A percentile compares a stretch with the other conserved stretches of the same genome.
phyloP scores from a whole-genome alignment of 192 early-diverging fungal species.

The Coemansia sp. region DNA sequence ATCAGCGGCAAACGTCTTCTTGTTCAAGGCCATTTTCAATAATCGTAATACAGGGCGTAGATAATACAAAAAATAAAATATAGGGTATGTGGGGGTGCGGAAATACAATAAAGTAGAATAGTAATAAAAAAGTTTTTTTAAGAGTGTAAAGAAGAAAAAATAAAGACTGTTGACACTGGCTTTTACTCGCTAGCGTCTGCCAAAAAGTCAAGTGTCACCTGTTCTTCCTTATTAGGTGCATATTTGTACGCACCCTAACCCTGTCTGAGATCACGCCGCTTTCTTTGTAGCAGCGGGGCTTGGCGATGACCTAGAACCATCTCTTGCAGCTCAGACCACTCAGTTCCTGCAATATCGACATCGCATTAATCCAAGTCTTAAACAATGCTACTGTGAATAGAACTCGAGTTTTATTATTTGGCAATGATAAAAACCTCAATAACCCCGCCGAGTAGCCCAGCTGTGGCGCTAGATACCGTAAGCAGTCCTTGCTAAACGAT shows the following conservation, averaged over 20 bases:
- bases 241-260: constrained; percentile 8
- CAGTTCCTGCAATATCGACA: neutral
- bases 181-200: neutral
- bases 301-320: constrained; percentile 6
- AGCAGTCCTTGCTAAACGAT: neutral
- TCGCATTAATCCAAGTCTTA: neutral
- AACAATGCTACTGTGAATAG: neutral
- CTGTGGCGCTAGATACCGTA: too few species aligned
- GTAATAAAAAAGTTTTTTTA: neutral
- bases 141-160: neutral
- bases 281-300: constrained; percentile 4
- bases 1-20: constrained; percentile 21
- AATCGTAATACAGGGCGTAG: constrained; percentile 8
- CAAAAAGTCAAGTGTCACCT: constrained; percentile 11
- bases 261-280: neutral
- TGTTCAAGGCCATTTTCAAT: constrained; percentile 12
- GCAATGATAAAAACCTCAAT: too few species aligned
- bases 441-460: too few species aligned
- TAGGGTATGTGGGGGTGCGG: neutral
- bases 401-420: too few species aligned
- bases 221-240: neutral
- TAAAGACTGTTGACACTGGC: neutral
- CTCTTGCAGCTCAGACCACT: neutral
- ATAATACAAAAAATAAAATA: neutral
- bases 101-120: neutral